Base-by-base conservation (phyloP, 2,329 filamentous ascomycete species). In the Aureobasidium sp. region DNA sequence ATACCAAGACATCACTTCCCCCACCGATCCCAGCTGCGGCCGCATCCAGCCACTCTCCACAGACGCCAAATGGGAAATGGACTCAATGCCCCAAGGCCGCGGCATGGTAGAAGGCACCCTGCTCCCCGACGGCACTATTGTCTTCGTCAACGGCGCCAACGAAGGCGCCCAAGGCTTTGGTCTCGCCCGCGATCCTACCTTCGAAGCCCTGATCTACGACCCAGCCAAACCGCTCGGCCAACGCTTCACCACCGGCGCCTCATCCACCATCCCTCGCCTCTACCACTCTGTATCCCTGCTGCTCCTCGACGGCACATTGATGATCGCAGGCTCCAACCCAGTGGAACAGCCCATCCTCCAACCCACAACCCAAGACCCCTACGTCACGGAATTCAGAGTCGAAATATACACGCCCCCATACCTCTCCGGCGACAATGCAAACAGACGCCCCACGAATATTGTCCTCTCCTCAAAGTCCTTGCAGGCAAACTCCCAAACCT, bases 391-490 rank as follows among this genome's bases (percentile, higher is more conserved):
- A 63, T 85, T 84, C 73, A 78, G 82, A 37, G 81, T 84, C 45
- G 83, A 86, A 68, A 80, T 79, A 59, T 85, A 83, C 68, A 81
- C 80, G 29, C 83, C 83, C 42, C 81, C 82, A 3, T 86, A 86
- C 66, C 77, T 85, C 19, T 73, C 76, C 49, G 81, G 80, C 15
- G 75, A 74, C 42, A 80, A 80, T 74, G 2, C 72, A 23, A 69
- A 71, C 29, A 73, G 68, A 50, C 76, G 82, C 49, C 81, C 83
- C 4, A 76, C 73, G 3, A 71, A 76, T 49, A 73, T 84, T 54
- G 62, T 65, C 4, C 69, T 84, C 17, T 77, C 77, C 9, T 72
- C 68, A 10, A 77, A 73, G 55, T 69, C 69, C 5, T 70, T 84
- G 27, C 70, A 69, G 47, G 72, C 77, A 9, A 71, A 79, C 64